Conservation (phyloP, 2,329 filamentous ascomycete genomes). For the Penicillium sp. region DNA sequence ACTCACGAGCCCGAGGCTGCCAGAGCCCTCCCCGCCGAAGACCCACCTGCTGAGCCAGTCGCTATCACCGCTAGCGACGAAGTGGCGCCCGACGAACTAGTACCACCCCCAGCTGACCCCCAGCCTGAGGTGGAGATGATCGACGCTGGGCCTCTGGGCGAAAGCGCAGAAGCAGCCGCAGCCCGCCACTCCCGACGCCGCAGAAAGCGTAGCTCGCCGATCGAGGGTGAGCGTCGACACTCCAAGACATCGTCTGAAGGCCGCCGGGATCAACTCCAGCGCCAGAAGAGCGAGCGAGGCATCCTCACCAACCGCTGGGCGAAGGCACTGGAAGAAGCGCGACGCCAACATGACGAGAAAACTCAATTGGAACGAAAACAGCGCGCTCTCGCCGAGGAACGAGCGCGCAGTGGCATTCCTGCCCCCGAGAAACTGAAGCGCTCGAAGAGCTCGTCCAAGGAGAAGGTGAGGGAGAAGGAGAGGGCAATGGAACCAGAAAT, state of each 20-base stretch:
- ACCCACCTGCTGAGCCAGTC: slow-evolving; percentile 6
- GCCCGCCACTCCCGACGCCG: slow-evolving; percentile 22
- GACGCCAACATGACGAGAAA: slow-evolving; percentile 30
- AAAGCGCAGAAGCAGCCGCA: slow-evolving; percentile 9
- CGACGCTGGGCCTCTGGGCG: slow-evolving; percentile 1
- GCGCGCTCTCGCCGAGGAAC: slow-evolving; percentile 16
- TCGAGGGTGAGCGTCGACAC: slow-evolving; percentile 28
- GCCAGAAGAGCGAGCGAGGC: slow-evolving; percentile 29
- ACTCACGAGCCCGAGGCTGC: slow-evolving; percentile 1
- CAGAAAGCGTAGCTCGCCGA: slow-evolving; percentile 25
- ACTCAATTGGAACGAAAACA: slow-evolving; percentile 17
- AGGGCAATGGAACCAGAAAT: slow-evolving; percentile 9
- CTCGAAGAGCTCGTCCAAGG: slow-evolving; percentile 13
- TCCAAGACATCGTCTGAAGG: slow-evolving; percentile 34
- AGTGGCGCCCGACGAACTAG: slow-evolving; percentile 4
- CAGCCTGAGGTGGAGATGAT: slow-evolving; percentile 1
- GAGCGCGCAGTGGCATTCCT: slow-evolving; percentile 15
- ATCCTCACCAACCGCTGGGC: slow-evolving; percentile 29
- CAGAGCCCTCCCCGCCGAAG: slow-evolving; percentile 5
- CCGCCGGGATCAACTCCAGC: slow-evolving; percentile 23
- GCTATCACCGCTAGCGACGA: slow-evolving; percentile 8
- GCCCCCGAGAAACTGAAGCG: slow-evolving; percentile 12
- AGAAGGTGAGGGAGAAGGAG: slow-evolving; percentile 4
- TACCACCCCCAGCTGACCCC: not conserved
- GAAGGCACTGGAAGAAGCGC: slow-evolving; percentile 31